Conservation (phyloP, 495 filamentous ascomycete species). For the Aspergillus steynii region DNA sequence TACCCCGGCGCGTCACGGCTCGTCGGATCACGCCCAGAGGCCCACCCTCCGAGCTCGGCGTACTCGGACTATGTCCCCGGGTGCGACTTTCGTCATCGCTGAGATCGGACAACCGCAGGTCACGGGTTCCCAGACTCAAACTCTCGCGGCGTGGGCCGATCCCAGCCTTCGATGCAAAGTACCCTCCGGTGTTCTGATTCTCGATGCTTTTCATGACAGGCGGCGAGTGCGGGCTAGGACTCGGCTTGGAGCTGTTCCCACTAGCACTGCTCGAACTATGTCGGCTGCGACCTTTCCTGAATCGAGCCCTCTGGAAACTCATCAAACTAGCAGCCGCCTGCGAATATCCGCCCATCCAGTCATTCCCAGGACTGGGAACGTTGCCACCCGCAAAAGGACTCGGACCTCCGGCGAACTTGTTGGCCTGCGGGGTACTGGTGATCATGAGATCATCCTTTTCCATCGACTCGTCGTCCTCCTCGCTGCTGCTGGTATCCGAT, state of each 20-base stretch:
- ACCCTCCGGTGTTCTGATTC: constrained; percentile 40
- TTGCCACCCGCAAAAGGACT: constrained; percentile 49
- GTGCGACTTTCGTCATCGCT: constrained; percentile 70
- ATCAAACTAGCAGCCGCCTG: constrained; percentile 69
- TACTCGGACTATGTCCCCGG: constrained; percentile 45
- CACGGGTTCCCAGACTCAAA: constrained; percentile 81
- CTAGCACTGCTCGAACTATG: constrained; percentile 72
- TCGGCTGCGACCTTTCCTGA: constrained; percentile 55
- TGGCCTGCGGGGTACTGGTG: constrained; percentile 59
- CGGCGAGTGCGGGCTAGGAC: constrained; percentile 63
- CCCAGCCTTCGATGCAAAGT: constrained; percentile 46
- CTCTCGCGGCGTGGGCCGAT: constrained; percentile 72
- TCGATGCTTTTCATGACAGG: constrained; percentile 64
- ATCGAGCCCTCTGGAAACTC: constrained; percentile 71
- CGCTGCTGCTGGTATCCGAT: constrained; percentile 73
- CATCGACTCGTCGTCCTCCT: constrained; percentile 74
- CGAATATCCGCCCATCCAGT: constrained; percentile 63
- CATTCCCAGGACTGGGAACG: constrained; percentile 50
- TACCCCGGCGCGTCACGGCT: constrained; percentile 82
- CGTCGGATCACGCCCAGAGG: constrained; percentile 54
- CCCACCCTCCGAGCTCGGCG: constrained; percentile 43
- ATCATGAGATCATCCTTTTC: constrained; percentile 78
- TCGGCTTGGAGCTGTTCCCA: constrained; percentile 67
- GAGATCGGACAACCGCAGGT: constrained; percentile 80
- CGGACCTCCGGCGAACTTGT: constrained; percentile 35